Evolutionary conservation across 2,329 filamentous ascomycete genomes (phyloP).

Genomic region (Chaetomiaceae sp.): DNA sequence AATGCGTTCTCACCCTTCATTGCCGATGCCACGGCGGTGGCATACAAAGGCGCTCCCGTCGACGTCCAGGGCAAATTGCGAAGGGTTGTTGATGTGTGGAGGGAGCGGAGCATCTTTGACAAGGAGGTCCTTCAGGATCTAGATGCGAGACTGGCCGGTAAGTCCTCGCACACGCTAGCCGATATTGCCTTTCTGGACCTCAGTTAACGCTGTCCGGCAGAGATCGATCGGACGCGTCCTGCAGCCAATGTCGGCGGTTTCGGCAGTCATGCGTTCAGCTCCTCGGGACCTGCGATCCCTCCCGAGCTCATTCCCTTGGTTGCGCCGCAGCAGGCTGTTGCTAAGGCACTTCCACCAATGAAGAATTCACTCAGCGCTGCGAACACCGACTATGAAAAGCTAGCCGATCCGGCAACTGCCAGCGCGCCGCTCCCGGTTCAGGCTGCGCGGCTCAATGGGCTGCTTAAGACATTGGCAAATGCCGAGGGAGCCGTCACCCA

Average conservation of each 20-base stretch:
- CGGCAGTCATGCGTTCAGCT: conserved; percentile 64
- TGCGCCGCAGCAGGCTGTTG: conserved; percentile 66
- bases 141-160: conserved; percentile 75
- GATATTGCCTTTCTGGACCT: not conserved
- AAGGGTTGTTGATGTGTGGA: conserved; percentile 92
- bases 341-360: conserved; percentile 66
- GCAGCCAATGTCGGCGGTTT: conserved; percentile 48
- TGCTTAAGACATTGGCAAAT: conserved; percentile 83
- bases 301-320: conserved; percentile 74
- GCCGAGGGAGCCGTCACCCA: conserved; percentile 88
- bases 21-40: conserved; percentile 81
- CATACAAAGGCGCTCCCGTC: conserved; percentile 81
- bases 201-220: conserved; percentile 35
- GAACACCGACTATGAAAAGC: conserved; percentile 77
- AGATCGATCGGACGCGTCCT: conserved; percentile 58
- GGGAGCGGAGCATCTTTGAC: conserved; percentile 80
- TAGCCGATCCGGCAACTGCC: conserved; percentile 65
- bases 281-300: conserved; percentile 56
- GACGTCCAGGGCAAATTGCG: conserved; percentile 86
- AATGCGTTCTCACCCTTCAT: conserved; percentile 88
- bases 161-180: conserved; percentile 27
- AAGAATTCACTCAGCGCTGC: conserved; percentile 66
- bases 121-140: conserved; percentile 72
- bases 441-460: conserved; percentile 79
- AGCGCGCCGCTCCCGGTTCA: conserved; percentile 83